Evolutionary conservation across 495 filamentous ascomycete genomes (phyloP), one percentile per base, ranked within the genome.

Genomic region (Aspergillus incahuasiensis): DNA sequence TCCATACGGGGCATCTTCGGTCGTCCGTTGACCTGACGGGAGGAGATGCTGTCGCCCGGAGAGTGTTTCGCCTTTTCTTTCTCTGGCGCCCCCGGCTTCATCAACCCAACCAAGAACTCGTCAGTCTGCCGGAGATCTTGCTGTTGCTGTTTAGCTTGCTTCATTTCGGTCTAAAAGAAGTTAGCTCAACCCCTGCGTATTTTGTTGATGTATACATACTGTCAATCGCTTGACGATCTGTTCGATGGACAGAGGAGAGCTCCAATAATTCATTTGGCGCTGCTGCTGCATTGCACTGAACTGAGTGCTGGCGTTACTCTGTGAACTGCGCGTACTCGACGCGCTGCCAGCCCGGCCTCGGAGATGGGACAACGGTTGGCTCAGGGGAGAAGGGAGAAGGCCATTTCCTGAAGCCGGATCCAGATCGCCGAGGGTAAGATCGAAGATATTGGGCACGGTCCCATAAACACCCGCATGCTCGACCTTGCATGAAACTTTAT

Each of bases 401-500:
- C 81, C 77, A 46, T 82, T 82, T 50, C 85, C 87, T 12, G 84
- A 81, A 21, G 74, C 73, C 21, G 88, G 86, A 63, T 95, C 88
- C 35, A 96, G 75, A 61, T 95, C 91, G 16, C 88, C 90, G 68
- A 96, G 90, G 62, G 89, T 94, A 65, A 96, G 83, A 63, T 96
- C 92, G 48, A 95, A 69, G 22, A 91, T 78, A 67, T 86, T 91
- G 52, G 82, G 87, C 9, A 75, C 66, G 65, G 79, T 71, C 64
- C 76, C 66, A 68, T 91, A 82, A 51, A 89, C 80, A 16, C 94
- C 94, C 13, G 94, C 91, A 75, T 96, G 89, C 63, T 97, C 94
- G 54, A 98, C 90, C 63, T 94, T 92, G 13, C 92, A 90, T 6
- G 91, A 91, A 22, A 98, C 94, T 64, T 98, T 98, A 71, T 97